These are phyloP conservation scores for Tanacetum coccineum DNA, from an alignment of 129 eudicot genomes.

Conservation along the genomic window DNA sequence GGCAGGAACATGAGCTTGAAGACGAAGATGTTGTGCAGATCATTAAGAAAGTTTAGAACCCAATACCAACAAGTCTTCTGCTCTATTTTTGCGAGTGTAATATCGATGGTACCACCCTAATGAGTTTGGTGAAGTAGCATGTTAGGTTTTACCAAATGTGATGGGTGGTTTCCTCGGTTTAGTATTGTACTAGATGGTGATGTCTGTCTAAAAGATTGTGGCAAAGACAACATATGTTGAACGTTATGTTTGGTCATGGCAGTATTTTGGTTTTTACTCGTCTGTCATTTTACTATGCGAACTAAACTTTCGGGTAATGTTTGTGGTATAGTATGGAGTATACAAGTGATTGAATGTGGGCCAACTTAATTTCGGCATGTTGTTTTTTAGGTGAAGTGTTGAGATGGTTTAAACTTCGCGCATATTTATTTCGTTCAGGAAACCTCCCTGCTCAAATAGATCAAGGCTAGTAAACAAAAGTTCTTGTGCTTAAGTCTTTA, in stretches of 20 bases:
- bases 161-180: conserved; percentile 15
- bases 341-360: background rate
- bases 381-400: background rate
- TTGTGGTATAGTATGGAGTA: conserved; percentile 11
- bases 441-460: background rate
- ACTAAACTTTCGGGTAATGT: conserved; percentile 11
- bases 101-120: conserved; percentile 5
- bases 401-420: background rate
- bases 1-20: conserved; percentile 97
- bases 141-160: conserved; percentile 17
- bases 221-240: conserved; percentile 7
- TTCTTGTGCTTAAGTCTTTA: too few species aligned
- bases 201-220: conserved; percentile 21
- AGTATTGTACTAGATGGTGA: conserved; percentile 21
- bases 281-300: background rate
- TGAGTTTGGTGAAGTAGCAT: conserved; percentile 19
- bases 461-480: background rate
- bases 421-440: background rate
- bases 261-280: conserved; percentile 8
- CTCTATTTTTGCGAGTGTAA: conserved; percentile 16
- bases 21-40: conserved; percentile 98
- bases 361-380: background rate
- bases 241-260: conserved; percentile 4
- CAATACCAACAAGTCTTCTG: background rate
- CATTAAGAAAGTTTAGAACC: conserved; percentile 48